Base-by-base conservation (phyloP, 139 green algal species). In the Micromonas pusilla region DNA sequence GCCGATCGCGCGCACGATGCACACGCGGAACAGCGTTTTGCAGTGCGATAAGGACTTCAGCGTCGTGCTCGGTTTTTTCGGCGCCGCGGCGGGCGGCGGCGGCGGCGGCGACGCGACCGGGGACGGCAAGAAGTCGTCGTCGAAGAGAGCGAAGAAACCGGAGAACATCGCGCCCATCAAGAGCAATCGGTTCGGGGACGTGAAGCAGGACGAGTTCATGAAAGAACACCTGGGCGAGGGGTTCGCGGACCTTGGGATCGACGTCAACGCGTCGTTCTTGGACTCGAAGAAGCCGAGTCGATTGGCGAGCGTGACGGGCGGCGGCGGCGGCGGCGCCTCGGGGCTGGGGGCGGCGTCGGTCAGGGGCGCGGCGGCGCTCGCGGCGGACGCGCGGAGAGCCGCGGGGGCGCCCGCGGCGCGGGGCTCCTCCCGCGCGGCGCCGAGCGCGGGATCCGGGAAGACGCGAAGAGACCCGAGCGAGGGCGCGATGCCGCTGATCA, bases 401-500 rank as follows among this genome's bases (percentile, higher is more conserved):
- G n/a, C n/a, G n/a, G n/a, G n/a, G n/a, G n/a, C n/a, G n/a, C n/a
- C n/a, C n/a, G n/a, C n/a, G n/a, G n/a, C n/a, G n/a, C n/a, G n/a
- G n/a, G n/a, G n/a, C n/a, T n/a, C n/a, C n/a, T n/a, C n/a, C n/a
- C n/a, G n/a, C n/a, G n/a, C n/a, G n/a, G n/a, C n/a, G 16, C 45
- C 9, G 45, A 57, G 16, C 9, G 45, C 16, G 45, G 28, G 21
- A 34, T 70, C 31, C 20, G 25, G 21, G 3, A 70, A 70, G n/a
- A 70, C 28, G 33, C 31, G 53, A 2, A 75, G 30, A 26, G 13
- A 38, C 16, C 25, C 23, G 23, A 62, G 26, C 2, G 23, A 13
- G 37, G 37, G 38, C 37, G 37, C n/a, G 13, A 60, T 31, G 21
- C 74, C 74, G 20, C 63, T 80, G 26, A 80, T 80, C 62, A n/a